Evolutionary conservation across 2,329 filamentous ascomycete genomes (phyloP).

Genomic region (Acephala macrosclerotiorum): DNA sequence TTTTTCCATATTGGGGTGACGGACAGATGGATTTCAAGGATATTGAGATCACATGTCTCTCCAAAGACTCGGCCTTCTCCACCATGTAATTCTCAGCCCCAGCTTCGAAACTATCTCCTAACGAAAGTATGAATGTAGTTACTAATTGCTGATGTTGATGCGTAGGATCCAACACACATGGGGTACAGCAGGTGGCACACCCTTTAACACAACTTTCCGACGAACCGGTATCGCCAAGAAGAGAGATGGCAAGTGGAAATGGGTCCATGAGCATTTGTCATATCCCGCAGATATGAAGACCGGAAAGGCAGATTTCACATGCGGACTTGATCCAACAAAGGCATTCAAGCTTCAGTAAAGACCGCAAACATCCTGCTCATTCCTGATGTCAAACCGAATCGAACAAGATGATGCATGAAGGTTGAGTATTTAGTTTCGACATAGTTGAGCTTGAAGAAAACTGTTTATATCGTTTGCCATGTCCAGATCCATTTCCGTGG

Average conservation of each 20-base stretch:
- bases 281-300: constrained; percentile 19
- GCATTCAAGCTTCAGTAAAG: constrained; percentile 8
- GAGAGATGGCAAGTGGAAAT: constrained; percentile 15
- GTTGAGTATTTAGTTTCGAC: too few species aligned
- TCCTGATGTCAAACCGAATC: too few species aligned
- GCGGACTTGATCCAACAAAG: constrained; percentile 1
- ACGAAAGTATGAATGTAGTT: constrained; percentile 7
- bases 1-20: not conserved
- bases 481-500: too few species aligned
- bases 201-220: constrained; percentile 14
- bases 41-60: too few species aligned
- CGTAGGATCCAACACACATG: constrained; percentile 14
- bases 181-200: constrained; percentile 12
- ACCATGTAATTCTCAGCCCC: too few species aligned
- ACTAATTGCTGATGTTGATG: not conserved
- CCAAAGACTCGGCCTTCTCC: too few species aligned
- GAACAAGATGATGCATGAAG: too few species aligned
- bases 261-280: constrained; percentile 16
- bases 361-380: too few species aligned
- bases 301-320: constrained; percentile 14
- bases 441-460: too few species aligned
- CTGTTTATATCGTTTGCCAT: too few species aligned
- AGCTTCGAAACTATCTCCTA: not conserved
- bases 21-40: too few species aligned
- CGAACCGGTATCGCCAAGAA: constrained; percentile 16